Evolutionary conservation across 2,329 filamentous ascomycete genomes (phyloP).

Genomic region (Colletotrichum endophyticum): DNA sequence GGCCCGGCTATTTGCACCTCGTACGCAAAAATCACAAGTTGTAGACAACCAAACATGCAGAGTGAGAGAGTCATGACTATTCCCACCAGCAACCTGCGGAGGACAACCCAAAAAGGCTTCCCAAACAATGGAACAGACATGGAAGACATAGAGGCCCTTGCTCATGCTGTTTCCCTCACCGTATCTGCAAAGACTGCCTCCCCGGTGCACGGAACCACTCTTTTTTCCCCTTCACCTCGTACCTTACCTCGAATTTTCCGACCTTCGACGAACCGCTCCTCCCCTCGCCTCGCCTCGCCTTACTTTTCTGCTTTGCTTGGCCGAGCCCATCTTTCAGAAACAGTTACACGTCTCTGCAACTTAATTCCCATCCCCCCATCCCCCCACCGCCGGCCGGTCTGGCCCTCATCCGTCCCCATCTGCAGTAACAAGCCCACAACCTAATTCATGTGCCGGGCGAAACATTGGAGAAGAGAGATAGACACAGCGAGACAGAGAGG

Average conservation of each 20-base stretch:
- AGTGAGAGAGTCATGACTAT: neutral
- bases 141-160: neutral
- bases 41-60: neutral
- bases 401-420: neutral
- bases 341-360: neutral
- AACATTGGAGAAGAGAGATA: neutral
- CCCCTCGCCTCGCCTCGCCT: neutral
- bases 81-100: neutral
- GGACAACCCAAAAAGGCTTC: neutral
- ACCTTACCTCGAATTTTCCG: neutral
- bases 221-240: neutral
- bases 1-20: neutral
- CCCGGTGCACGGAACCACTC: neutral
- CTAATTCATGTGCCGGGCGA: neutral
- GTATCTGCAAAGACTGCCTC: neutral
- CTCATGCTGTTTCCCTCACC: neutral
- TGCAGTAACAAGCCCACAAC: neutral
- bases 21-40: neutral
- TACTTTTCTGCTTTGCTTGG: neutral
- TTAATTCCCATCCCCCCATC: neutral
- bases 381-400: neutral
- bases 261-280: neutral
- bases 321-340: neutral
- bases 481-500: neutral
- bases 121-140: neutral